Conservation (phyloP, 2,329 filamentous ascomycete species). For the Alternaria brassicae region DNA sequence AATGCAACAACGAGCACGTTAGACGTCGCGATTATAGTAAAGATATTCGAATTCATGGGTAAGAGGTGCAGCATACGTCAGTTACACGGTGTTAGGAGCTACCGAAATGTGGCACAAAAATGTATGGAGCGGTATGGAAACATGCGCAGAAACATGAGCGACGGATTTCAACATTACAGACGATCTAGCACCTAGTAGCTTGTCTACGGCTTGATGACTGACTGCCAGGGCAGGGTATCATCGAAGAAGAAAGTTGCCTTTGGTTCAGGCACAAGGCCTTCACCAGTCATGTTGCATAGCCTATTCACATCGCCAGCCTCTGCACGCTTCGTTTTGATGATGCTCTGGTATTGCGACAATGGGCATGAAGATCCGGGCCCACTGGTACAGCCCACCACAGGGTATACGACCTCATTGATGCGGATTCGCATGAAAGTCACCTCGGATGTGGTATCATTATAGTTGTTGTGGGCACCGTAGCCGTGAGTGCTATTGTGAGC, state of each 20-base stretch:
- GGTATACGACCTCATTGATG: slow-evolving; percentile 68
- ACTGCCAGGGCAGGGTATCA: slow-evolving; percentile 31
- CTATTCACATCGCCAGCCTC: slow-evolving; percentile 59
- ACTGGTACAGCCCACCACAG: slow-evolving; percentile 61
- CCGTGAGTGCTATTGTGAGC: slow-evolving; percentile 8
- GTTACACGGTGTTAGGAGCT: not conserved
- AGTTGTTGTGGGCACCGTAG: not conserved
- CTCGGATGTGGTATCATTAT: slow-evolving; percentile 22
- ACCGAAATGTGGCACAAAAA: not conserved
- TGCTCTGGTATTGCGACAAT: slow-evolving; percentile 39
- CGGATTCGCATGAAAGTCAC: slow-evolving; percentile 62
- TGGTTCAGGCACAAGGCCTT: slow-evolving; percentile 16
- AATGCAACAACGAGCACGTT: not conserved
- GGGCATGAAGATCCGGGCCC: slow-evolving; percentile 58
- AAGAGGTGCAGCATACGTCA: not conserved
- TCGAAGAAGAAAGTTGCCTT: slow-evolving; percentile 40
- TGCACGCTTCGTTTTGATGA: slow-evolving; percentile 55
- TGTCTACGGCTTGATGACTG: slow-evolving; percentile 28
- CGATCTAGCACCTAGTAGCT: not conserved
- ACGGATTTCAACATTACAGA: not conserved
- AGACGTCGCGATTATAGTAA: not conserved
- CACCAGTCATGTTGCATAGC: slow-evolving; percentile 50
- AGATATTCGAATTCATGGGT: not conserved
- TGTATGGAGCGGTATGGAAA: not conserved
- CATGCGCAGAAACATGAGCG: not conserved